A percentile compares a stretch with the other conserved stretches of the same genome.
These are phyloP conservation scores for Fusarium sp. DNA, from an alignment of 2,329 filamentous ascomycete genomes.

Conservation along the genomic window DNA sequence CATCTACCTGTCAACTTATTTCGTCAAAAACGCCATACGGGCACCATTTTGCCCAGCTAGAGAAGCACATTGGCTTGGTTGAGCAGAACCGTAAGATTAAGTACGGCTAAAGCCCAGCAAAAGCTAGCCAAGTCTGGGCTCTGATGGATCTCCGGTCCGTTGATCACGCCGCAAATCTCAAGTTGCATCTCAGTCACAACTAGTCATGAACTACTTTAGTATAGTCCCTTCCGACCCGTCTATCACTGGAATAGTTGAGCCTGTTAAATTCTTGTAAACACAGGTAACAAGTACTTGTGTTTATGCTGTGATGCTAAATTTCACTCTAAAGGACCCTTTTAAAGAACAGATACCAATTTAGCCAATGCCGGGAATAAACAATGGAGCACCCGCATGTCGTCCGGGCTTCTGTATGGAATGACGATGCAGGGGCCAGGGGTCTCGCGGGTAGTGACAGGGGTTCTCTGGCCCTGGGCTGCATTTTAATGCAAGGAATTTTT, in stretches of 20 bases:
- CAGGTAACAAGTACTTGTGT: not conserved
- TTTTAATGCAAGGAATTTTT: not conserved
- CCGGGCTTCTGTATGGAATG: conserved; percentile 13
- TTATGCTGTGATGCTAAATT: not conserved
- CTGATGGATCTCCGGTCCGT: conserved; percentile 9
- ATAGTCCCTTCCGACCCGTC: not conserved
- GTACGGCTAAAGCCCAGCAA: conserved; percentile 5
- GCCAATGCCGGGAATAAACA: conserved; percentile 32
- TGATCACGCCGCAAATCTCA: conserved; percentile 2
- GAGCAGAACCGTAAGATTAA: conserved; percentile 32
- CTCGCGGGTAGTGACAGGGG: conserved; percentile 10
- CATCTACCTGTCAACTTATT: not conserved
- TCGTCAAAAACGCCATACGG: conserved; percentile 5
- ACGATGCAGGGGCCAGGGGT: conserved; percentile 28
- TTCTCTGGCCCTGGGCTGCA: not conserved
- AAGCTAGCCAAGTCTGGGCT: conserved; percentile 20
- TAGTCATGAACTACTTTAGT: not conserved
- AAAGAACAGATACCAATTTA: not conserved
- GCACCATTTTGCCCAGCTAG: not conserved
- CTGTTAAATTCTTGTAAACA: not conserved
- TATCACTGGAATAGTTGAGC: not conserved
- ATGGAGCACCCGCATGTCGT: conserved; percentile 11
- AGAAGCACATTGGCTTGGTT: not conserved
- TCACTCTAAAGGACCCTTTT: conserved; percentile 4
- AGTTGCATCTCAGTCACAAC: not conserved